Conservation (phyloP, 495 filamentous ascomycete species). For the Cenococcum geophilum region DNA sequence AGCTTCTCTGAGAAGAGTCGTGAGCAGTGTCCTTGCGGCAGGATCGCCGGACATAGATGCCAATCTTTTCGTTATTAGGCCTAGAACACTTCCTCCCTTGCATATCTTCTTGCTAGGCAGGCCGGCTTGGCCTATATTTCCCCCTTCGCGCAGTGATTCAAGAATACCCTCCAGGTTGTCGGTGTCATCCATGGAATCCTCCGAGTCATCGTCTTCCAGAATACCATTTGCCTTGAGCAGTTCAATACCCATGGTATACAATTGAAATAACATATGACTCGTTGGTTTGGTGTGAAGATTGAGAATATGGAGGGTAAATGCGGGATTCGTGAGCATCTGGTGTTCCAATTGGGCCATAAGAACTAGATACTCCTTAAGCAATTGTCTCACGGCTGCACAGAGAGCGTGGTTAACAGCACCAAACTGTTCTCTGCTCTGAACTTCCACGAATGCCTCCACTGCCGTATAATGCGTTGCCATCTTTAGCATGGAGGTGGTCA, state of each 20-base stretch:
- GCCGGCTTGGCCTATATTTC: constrained; percentile 65
- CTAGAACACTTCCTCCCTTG: constrained; percentile 86
- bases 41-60: constrained; percentile 90
- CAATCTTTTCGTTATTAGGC: constrained; percentile 74
- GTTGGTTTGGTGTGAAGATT: constrained; percentile 88
- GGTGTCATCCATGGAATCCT: constrained; percentile 75
- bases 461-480: constrained; percentile 93
- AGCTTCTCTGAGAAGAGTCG: constrained; percentile 74
- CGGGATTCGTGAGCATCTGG: constrained; percentile 77
- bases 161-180: constrained; percentile 85
- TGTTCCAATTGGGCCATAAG: constrained; percentile 89
- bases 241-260: constrained; percentile 82
- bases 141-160: constrained; percentile 71
- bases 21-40: constrained; percentile 70
- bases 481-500: constrained; percentile 81
- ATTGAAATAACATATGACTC: constrained; percentile 77
- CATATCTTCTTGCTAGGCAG: constrained; percentile 86
- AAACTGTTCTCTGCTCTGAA: constrained; percentile 87
- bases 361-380: constrained; percentile 87
- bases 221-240: constrained; percentile 80
- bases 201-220: constrained; percentile 69
- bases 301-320: constrained; percentile 85
- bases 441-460: constrained; percentile 86
- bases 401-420: constrained; percentile 95
- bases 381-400: constrained; percentile 84